Conservation (phyloP, 257 asterid genomes). For the Nicotiana otophora region DNA sequence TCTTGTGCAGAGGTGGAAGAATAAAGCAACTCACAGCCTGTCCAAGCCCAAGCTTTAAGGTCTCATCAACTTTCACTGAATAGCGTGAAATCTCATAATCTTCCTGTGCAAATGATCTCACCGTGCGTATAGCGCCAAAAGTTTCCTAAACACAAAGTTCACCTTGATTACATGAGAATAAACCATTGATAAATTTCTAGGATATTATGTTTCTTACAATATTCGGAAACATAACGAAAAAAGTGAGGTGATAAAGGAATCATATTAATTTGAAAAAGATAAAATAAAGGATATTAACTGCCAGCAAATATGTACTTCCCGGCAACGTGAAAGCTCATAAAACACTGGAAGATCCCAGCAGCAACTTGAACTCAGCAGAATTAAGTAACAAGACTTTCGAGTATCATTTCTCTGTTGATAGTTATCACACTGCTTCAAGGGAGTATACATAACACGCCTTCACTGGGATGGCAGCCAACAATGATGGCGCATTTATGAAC, state of each 20-base stretch:
- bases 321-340: neutral
- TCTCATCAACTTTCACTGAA: slow-evolving; percentile 81
- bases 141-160: slow-evolving; percentile 48
- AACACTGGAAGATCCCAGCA: neutral
- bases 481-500: neutral
- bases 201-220: neutral
- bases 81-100: slow-evolving; percentile 60
- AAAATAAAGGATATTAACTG: neutral
- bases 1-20: slow-evolving; percentile 7
- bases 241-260: neutral
- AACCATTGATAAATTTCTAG: neutral
- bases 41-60: slow-evolving; percentile 71
- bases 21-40: slow-evolving; percentile 64
- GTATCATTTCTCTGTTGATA: neutral
- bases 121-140: slow-evolving; percentile 82
- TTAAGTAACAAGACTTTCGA: neutral
- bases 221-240: neutral
- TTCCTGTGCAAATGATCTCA: slow-evolving; percentile 88
- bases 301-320: neutral
- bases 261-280: neutral
- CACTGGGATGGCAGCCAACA: neutral
- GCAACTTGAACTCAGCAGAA: neutral
- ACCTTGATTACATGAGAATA: neutral
- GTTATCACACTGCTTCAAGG: neutral
- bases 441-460: neutral